Evolutionary conservation across 805 yeast species (phyloP), one percentile per base, ranked within the genome.

Genomic region (Suhomyces vadensis): DNA sequence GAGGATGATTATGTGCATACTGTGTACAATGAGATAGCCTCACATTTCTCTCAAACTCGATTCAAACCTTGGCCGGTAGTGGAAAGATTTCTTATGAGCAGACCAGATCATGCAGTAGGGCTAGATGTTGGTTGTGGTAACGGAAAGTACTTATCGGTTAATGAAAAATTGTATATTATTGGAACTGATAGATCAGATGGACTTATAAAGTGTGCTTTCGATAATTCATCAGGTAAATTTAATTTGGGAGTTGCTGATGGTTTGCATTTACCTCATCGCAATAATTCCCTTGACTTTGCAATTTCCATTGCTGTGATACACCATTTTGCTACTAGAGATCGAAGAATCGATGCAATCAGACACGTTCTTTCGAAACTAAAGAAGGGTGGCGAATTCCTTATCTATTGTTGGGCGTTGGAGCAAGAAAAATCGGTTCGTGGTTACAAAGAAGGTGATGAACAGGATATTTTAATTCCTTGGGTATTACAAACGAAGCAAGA

Each of bases 11-110:
- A 79, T 57, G 99, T 94, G 1, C 99, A 94, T 63, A 78, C 79
- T n/a, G 96, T 94, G 8, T 94, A 94, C 69, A 87, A 94, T 58
- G 87, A 86, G 47, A 94, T 94, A 22, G 98, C 99, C 0, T 54
- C 83, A 7, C 99, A 94, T 62, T 94, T 94, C 63, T 91, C 98
- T 2, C 85, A 85, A 53, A 94, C 99, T 0, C 66, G 99, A 38
- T 94, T 91, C 67, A 92, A 87, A 69, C 97, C 98, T 21, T 94
- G 99, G 99, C 98, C 98, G 6, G 82, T 90, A 16, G 99, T 94
- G 20, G 87, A 87, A 41, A 63, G 74, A 47, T 94, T 85, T 58
- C 65, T 94, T 36, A 58, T 54, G 8, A 53, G 63, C 1, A 77
- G 79, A 54, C 47, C 60, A 0, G 66, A 67, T 5, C 85, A 88